phyloP scores from a whole-genome alignment of 306 rosid species.

The Fragaria iinumae region DNA sequence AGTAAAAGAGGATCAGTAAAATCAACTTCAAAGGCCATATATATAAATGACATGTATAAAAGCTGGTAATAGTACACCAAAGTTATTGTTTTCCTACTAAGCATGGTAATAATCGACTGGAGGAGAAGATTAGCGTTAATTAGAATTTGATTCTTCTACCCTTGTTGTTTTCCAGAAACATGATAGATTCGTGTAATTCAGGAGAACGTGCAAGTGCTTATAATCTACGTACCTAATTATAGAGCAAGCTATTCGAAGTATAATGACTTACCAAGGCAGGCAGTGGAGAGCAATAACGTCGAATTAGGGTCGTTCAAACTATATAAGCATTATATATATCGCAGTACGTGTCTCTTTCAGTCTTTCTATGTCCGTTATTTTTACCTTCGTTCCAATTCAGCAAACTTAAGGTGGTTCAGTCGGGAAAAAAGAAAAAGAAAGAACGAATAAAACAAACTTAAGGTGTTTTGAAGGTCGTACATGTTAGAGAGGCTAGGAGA shows the following conservation, averaged over 20 bases:
- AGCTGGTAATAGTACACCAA: background rate
- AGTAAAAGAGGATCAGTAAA: background rate
- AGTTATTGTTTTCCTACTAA: background rate
- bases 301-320: background rate
- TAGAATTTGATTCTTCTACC: background rate
- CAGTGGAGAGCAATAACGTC: background rate
- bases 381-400: too few relatives aligned
- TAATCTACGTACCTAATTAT: background rate
- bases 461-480: too few relatives aligned
- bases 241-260: background rate
- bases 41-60: background rate
- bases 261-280: background rate
- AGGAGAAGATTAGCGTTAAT: background rate
- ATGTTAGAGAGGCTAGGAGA: too few relatives aligned
- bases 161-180: background rate
- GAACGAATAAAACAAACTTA: too few relatives aligned
- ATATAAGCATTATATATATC: too few relatives aligned
- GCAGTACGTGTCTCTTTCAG: too few relatives aligned
- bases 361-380: too few relatives aligned
- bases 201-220: background rate
- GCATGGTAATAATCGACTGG: background rate
- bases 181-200: background rate
- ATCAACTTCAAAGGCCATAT: background rate
- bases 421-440: too few relatives aligned
- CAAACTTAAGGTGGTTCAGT: too few relatives aligned